Conservation (phyloP, 768 basidiomycete species). For the Hemileccinum rubropunctum region DNA sequence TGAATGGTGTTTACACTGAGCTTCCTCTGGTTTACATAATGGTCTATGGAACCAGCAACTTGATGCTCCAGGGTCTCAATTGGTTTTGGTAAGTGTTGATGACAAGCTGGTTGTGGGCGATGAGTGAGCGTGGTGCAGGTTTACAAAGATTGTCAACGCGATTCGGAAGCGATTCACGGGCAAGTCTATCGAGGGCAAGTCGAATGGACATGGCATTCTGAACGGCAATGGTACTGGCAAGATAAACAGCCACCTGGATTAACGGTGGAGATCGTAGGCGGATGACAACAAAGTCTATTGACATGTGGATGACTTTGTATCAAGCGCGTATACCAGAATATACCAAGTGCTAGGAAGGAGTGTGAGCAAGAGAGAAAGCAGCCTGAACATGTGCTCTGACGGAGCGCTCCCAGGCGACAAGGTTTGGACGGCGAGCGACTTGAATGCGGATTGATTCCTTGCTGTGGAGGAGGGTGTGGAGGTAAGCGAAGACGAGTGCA, state of each 20-base stretch:
- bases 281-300: background rate
- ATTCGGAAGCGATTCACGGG: conserved; percentile 57
- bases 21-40: conserved; percentile 50
- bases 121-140: conserved; percentile 38
- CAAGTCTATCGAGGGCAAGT: conserved; percentile 16
- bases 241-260: conserved; percentile 8
- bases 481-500: conserved; percentile 79
- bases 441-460: conserved; percentile 49
- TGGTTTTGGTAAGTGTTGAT: conserved; percentile 65
- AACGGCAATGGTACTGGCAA: conserved; percentile 21
- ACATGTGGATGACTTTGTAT: conserved; percentile 1
- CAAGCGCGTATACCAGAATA: conserved; percentile 15
- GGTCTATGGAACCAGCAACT: conserved; percentile 56
- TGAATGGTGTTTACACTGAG: conserved; percentile 52
- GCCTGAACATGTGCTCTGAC: conserved; percentile 57
- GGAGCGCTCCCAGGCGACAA: conserved; percentile 76
- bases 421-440: conserved; percentile 68
- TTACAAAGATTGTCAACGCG: conserved; percentile 69
- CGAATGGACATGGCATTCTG: conserved; percentile 8
- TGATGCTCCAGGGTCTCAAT: conserved; percentile 70
- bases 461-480: conserved; percentile 61
- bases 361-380: conserved; percentile 38
- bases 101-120: background rate
- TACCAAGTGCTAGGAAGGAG: conserved; percentile 10
- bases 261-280: background rate